Base-by-base conservation (phyloP, 495 filamentous ascomycete species). In the Podospora tetraspora region DNA sequence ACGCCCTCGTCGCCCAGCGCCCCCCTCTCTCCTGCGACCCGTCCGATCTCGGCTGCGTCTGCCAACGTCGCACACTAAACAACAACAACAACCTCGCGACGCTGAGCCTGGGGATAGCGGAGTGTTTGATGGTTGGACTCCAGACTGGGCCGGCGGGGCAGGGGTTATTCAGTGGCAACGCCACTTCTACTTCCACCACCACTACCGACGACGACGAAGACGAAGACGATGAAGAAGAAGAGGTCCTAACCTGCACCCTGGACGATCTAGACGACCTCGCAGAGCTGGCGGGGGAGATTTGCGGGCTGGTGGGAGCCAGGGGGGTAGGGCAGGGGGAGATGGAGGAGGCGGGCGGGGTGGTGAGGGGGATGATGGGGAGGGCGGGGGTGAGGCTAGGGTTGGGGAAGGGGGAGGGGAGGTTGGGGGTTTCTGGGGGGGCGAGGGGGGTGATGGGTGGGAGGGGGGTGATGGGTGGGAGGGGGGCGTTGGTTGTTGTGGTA, bases 21-120 rank as follows among this genome's bases (percentile, higher is more conserved):
- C 43, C 43, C 5, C 11, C 56, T 0, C 21, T 68, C 32, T 5
- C 29, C 25, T 71, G 69, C 69, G 21, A 3, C 3, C 61, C 59
- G 3, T 52, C 69, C 8, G 62, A 68, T 37, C 62, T 71, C 21
- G 21, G 57, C 19, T 71, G 69, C 59, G 61, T 71, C 37, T 71
- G 69, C 66, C 29, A 22, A 13, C 7, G 32, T 0, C n/a, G 19
- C 32, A 25, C 25, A 25, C 25, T 3, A 62, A n/a, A 57, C 25
- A 37, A 2, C 16, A 19, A 59, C 4, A 19, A 65, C 21, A 61
- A 65, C 66, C 61, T 71, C 19, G 66, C 25, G 22, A 58, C 21
- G 8, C 68, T 66, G 25, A 13, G 68, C 3, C 7, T 27, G 21
- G 64, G 64, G 59, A 24, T 57, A 0, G 30, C 57, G 6, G 27